Evolutionary conservation across 371 early-diverging fungal species (phyloP), one percentile per base, ranked within the genome.

Genomic region (Circinella minor): DNA sequence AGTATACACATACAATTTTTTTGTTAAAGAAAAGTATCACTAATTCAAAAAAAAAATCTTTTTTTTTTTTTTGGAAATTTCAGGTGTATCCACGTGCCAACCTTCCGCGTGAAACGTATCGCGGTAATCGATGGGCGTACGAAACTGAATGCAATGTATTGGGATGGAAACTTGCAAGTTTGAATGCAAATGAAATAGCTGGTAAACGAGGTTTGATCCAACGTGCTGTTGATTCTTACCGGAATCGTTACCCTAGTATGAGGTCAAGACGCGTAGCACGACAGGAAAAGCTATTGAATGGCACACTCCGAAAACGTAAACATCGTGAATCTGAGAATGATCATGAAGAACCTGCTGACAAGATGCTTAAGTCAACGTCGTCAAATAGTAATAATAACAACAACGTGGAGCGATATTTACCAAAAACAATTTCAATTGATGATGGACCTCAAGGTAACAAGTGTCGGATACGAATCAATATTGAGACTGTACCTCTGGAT

Each of bases 191-290:
- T 36, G 86, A 94, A 55, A 88, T 97, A 46, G 87, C 91, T 55
- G 96, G 92, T 9, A 93, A 94, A 61, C 90, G 97, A 61, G 99
- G 99, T 3, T 81, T 98, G 55, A 88, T 98, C 62, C 99, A 98
- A 77, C 85, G 98, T 0, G 97, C 97, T 3, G 99, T 98, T 0
- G 98, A 98, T 77, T 93, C 92, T 46, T 98, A 94, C 74, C 89
- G 98, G 62, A 94, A 96, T 68, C 89, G 94, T 11, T 92, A 91
- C 71, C 92, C 94, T 14, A 91, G 92, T 55, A 88, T 91, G 77
- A 86, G 94, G 63, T 92, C 91, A 27, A 85, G 95, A 54, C 86
- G 96, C 36, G 91, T 95, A 1, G 89, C 93, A 10, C 85, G 94
- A 61, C 90, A 95, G 74, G 94, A 95, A 69, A 94, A 94, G 77